Conservation (phyloP, 225 moss, liverwort and hornwort species). For the Anthoceros angustus region DNA sequence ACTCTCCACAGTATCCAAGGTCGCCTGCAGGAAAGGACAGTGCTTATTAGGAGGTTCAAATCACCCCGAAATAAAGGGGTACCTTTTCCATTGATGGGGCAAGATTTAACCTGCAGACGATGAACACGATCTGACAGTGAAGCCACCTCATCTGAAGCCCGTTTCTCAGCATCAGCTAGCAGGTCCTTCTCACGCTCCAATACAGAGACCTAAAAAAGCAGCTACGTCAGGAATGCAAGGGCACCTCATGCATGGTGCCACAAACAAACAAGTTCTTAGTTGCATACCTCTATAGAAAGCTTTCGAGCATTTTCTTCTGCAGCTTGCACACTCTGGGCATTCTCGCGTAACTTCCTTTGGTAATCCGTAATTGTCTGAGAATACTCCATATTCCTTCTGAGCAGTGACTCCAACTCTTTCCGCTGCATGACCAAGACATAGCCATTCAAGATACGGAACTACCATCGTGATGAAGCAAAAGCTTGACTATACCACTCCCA, state of each 20-base stretch:
- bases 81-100: too few relatives aligned
- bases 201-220: slow-evolving; percentile 36
- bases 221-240: not conserved
- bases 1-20: slow-evolving; percentile 67
- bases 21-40: slow-evolving; percentile 27
- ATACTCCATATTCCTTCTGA: slow-evolving; percentile 85
- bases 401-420: slow-evolving; percentile 74
- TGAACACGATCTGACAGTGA: slow-evolving; percentile 67
- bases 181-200: slow-evolving; percentile 78
- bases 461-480: too few relatives aligned
- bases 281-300: slow-evolving; percentile 43
- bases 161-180: slow-evolving; percentile 71
- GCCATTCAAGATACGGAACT: not conserved
- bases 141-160: slow-evolving; percentile 77
- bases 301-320: slow-evolving; percentile 70
- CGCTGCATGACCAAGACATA: slow-evolving; percentile 22
- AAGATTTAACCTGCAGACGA: slow-evolving; percentile 43
- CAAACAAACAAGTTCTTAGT: not conserved
- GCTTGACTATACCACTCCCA: too few relatives aligned
- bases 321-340: slow-evolving; percentile 60
- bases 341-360: slow-evolving; percentile 61
- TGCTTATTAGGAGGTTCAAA: not conserved
- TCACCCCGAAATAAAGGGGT: not conserved
- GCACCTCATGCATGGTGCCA: not conserved
- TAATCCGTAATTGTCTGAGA: slow-evolving; percentile 85